Conservation (phyloP, 257 asterid genomes). For the Solanum etuberosum region DNA sequence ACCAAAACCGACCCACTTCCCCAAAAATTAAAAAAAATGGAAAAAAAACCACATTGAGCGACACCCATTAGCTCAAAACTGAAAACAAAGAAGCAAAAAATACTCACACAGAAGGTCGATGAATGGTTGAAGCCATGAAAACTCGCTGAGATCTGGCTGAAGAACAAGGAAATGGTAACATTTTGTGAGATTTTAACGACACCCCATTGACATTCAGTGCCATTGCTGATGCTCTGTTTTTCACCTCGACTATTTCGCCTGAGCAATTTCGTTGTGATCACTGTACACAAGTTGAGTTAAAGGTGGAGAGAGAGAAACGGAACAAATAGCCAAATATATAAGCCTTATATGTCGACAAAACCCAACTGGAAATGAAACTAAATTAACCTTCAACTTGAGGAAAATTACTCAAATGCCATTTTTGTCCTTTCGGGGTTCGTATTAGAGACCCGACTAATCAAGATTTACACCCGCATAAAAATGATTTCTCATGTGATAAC, state of each 20-base stretch:
- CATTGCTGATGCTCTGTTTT: slow-evolving; percentile 16
- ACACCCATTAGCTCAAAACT: background rate
- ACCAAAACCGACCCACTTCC: background rate
- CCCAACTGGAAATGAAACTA: background rate
- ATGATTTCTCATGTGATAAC: background rate
- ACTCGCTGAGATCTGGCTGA: slow-evolving; percentile 42
- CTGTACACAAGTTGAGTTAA: background rate
- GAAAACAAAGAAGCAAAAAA: background rate
- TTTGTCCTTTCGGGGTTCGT: background rate
- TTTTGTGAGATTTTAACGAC: slow-evolving; percentile 24
- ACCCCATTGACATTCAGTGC: slow-evolving; percentile 27
- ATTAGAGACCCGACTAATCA: background rate
- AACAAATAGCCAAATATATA: background rate
- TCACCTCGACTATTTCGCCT: background rate
- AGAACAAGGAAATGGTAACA: background rate
- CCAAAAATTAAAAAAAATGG: background rate
- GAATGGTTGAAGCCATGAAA: slow-evolving; percentile 27
- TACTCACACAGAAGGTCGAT: slow-evolving; percentile 33
- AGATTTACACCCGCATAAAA: background rate
- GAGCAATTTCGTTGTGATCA: background rate
- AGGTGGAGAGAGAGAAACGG: background rate
- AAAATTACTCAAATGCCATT: background rate
- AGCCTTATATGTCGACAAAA: background rate
- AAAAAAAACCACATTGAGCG: background rate
- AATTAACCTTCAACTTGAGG: background rate